Percentiles rank a stretch among this genome's conserved stretches.
phyloP scores from a whole-genome alignment of 345 rosid genomes.

The Camelina laxa region DNA sequence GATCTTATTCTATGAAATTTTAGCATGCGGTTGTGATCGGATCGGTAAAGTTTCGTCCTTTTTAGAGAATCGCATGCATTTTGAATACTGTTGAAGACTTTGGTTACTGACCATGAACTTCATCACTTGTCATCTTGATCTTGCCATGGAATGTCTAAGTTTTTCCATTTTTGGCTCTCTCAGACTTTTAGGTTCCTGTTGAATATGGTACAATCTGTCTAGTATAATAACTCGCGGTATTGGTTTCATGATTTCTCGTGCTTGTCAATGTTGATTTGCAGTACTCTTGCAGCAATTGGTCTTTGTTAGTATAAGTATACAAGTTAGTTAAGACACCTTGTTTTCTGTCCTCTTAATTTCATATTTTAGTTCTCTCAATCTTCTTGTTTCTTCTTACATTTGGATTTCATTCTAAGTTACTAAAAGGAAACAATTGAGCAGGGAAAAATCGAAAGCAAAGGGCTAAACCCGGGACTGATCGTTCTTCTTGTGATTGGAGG shows the following conservation, averaged over 20 bases:
- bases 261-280: too few relatives aligned
- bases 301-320: slow-evolving; percentile 1
- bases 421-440: slow-evolving; percentile 14
- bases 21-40: neutral
- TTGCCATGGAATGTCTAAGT: slow-evolving; percentile 1
- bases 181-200: neutral
- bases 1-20: neutral
- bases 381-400: slow-evolving; percentile 17
- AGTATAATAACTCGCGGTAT: neutral
- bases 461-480: slow-evolving; percentile 74
- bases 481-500: slow-evolving; percentile 72
- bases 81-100: neutral
- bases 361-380: neutral
- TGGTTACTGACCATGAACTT: slow-evolving; percentile 13
- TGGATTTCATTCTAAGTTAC: neutral
- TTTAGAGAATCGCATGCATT: neutral
- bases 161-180: neutral
- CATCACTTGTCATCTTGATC: slow-evolving; percentile 13
- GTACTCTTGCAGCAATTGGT: neutral
- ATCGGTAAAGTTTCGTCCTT: slow-evolving; percentile 14
- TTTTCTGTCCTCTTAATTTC: neutral
- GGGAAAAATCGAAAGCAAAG: slow-evolving; percentile 56
- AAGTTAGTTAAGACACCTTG: neutral
- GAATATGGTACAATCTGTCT: neutral
- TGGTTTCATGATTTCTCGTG: slow-evolving; percentile 20